Conservation (phyloP, 2,329 filamentous ascomycete species). For the Fusarium avenaceum region DNA sequence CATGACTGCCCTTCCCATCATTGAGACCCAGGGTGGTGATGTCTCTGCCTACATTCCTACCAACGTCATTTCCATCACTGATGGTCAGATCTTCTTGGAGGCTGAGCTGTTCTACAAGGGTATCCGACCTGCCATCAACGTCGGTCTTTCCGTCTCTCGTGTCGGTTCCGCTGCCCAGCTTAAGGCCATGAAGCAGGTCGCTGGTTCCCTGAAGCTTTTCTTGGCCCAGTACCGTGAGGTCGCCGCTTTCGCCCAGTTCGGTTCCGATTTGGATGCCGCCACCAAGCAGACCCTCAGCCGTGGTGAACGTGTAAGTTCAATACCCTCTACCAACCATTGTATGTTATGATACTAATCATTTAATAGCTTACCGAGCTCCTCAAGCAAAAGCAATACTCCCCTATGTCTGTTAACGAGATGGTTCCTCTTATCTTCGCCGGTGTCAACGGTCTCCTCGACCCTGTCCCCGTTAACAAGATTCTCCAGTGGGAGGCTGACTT, state of each 20-base stretch:
- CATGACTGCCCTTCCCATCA: conserved; percentile 95
- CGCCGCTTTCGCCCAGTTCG: conserved; percentile 99
- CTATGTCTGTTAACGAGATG: conserved; percentile 99
- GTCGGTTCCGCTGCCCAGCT: conserved; percentile 99
- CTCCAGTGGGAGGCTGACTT: conserved; percentile 95
- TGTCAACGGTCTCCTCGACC: conserved; percentile 97
- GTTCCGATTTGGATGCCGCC: conserved; percentile 98
- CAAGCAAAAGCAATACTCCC: conserved; percentile 99
- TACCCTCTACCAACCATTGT: neutral
- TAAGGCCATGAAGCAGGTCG: conserved; percentile 99
- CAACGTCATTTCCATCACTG: conserved; percentile 99
- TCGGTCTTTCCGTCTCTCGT: conserved; percentile 99
- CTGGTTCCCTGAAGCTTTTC: conserved; percentile 99
- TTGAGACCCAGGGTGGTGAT: conserved; percentile 99
- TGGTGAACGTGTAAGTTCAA: conserved; percentile 89
- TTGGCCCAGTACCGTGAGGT: conserved; percentile 99
- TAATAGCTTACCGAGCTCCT: conserved; percentile 89
- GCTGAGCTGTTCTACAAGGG: conserved; percentile 99
- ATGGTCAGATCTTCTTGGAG: conserved; percentile 99
- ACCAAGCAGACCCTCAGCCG: conserved; percentile 98
- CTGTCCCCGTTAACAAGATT: conserved; percentile 90
- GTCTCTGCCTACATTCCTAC: conserved; percentile 99
- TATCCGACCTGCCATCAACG: conserved; percentile 99
- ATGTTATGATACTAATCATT: conserved; percentile 45
- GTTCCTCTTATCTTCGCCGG: conserved; percentile 99